Conservation (phyloP, 176 grass and related monocot genomes). For the Zoysia pacifica region DNA sequence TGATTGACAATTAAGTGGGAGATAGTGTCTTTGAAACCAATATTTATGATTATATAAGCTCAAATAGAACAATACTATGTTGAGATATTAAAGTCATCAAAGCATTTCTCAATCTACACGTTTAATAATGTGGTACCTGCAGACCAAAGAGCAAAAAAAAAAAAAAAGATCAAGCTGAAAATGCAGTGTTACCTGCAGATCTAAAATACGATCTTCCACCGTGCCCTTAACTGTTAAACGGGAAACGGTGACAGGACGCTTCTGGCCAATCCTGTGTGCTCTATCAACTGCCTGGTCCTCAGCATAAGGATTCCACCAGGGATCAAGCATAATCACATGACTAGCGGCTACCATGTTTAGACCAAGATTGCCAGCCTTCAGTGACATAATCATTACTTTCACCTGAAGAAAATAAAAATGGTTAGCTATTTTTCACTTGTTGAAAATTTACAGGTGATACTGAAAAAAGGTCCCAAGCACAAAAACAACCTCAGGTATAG, state of each 20-base stretch:
- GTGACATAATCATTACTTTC: slow-evolving; percentile 80
- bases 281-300: slow-evolving; percentile 84
- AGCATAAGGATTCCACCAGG: slow-evolving; percentile 83
- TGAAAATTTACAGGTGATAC: not conserved
- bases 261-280: slow-evolving; percentile 80
- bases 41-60: not conserved
- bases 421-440: not conserved
- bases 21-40: not conserved
- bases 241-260: slow-evolving; percentile 67
- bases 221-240: slow-evolving; percentile 67
- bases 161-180: not conserved
- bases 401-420: slow-evolving; percentile 51
- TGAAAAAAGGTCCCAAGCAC: not conserved
- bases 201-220: slow-evolving; percentile 81
- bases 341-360: slow-evolving; percentile 77
- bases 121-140: not conserved
- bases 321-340: slow-evolving; percentile 88
- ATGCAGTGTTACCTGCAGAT: slow-evolving; percentile 63
- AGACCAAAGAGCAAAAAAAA: too few relatives aligned
- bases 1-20: not conserved
- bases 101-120: not conserved
- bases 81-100: not conserved
- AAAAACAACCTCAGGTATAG: slow-evolving; percentile 60
- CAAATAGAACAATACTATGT: not conserved
- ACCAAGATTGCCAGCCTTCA: slow-evolving; percentile 83